Evolutionary conservation across 2,329 filamentous ascomycete genomes (phyloP).

Genomic region (Aspergillus proliferans): DNA sequence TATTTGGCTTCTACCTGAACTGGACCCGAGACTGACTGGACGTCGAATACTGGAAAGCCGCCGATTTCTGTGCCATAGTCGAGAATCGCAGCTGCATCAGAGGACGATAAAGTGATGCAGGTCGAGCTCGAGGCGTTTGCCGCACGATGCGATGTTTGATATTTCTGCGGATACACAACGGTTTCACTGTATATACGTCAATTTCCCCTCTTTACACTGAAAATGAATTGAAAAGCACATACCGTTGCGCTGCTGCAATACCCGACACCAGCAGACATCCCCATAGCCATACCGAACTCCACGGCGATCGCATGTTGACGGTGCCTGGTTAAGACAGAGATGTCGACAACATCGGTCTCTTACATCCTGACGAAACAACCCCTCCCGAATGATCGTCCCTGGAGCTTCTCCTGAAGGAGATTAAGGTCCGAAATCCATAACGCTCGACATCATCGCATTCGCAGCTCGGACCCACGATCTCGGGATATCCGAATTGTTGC

Average conservation of each 20-base stretch:
- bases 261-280: background rate
- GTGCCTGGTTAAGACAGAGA: too few species aligned
- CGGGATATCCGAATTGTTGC: too few species aligned
- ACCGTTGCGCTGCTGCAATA: background rate
- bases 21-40: slow-evolving; percentile 3
- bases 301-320: background rate
- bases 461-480: too few species aligned
- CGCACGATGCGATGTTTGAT: background rate
- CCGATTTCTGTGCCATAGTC: slow-evolving; percentile 13
- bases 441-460: too few species aligned
- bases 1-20: slow-evolving; percentile 15
- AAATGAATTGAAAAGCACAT: background rate
- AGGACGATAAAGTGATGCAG: slow-evolving; percentile 4
- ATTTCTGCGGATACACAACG: background rate
- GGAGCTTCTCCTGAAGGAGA: too few species aligned
- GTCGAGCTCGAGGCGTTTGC: background rate
- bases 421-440: too few species aligned
- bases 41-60: slow-evolving; percentile 11
- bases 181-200: background rate
- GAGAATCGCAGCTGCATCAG: slow-evolving; percentile 5
- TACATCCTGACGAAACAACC: too few species aligned
- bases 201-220: background rate
- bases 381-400: too few species aligned
- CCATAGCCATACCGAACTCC: background rate
- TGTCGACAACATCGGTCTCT: too few species aligned